Evolutionary conservation across 148 eudicot species (phyloP), one percentile per base, ranked within the genome.

Genomic region (Camellia granthamiana): DNA sequence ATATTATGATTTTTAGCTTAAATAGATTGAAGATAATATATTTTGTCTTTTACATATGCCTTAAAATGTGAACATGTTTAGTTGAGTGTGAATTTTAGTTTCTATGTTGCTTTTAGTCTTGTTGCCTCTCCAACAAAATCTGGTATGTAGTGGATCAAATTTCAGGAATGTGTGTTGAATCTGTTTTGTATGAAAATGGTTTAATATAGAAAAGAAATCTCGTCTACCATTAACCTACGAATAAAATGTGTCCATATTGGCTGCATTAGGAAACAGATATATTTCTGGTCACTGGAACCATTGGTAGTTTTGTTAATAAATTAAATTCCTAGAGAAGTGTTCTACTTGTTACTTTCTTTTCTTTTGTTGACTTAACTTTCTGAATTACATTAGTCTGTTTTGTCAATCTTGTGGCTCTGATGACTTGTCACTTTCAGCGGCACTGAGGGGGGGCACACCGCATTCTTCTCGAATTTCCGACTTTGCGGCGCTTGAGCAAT

Each of bases 401-500:
- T 41, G 44, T 56, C 38, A 69, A 21, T 70, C 58, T 6, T 12
- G 16, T 59, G 59, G 78, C 69, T 72, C 18, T 60, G 64, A 62
- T 71, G 16, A 73, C 42, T 72, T 71, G 61, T 82, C 46, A 47
- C 70, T 85, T 82, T 77, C 92, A 94, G 97, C 76, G 88, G 89
- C 81, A 74, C 89, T 60, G 93, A 89, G 81, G 88, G 86, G 86
- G 64, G 86, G 74, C 59, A 70, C 78, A 67, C 72, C 80, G 3
- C 83, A 82, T 77, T 78, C 90, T 79, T 85, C 91, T 68, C 86
- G 86, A 66, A 75, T 80, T 72, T 73, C 93, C 70, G 89, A 92
- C 52, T 83, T 84, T 76, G 89, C 90, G 55, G 82, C 82, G 23
- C 79, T 86, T 63, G 98, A 92, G 82, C 95, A 93, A 78, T 89